Base-by-base conservation (phyloP, 192 early-diverging fungal genomes). In the Coemansia sp. region DNA sequence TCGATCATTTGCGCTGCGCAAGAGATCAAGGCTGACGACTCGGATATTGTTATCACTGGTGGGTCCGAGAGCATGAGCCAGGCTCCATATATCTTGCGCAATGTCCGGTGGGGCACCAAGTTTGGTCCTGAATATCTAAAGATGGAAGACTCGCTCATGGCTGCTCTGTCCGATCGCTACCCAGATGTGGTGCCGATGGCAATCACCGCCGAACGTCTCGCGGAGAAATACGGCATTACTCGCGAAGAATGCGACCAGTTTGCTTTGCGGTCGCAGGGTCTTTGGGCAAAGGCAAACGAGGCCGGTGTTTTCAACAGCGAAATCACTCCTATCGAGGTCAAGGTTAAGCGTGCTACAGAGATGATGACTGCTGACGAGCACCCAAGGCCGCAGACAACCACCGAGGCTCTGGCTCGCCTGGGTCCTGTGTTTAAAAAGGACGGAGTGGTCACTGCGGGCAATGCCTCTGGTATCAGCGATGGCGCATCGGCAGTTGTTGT, bases 51-150 rank as follows among this genome's bases (percentile, higher is more conserved):
- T 1, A 71, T 97, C 64, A 89, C 94, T 2, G 94, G 95, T 67
- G 95, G 96, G 60, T 71, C 94, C 31, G 96, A 98, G 77, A 95
- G 83, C 83, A 98, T 98, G 96, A 89, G 89, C 62, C 89, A 94
- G 76, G 90, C 96, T 18, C 95, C 95, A 34, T 96, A 94, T 67
- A 89, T 86, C 29, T 75, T 96, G 51, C 83, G 90, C 48, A 89
- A 89, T 55, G 84, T 88, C 58, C 89, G 96, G 61, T 92, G 89
- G 80, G 94, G 94, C 31, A 90, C 91, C 29, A 84, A 92, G 56
- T 93, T 93, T 65, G 96, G 96, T 18, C 83, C 90, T 42, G 94
- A 96, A 76, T 85, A 89, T 60, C 65, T 82, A 42, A 92, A 92
- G 76, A 79, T 96, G 65, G 92, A 96, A 72, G 96, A 99, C 76